Base-by-base conservation (phyloP, 257 asterid genomes). In the Nicotiana noctiflora region DNA sequence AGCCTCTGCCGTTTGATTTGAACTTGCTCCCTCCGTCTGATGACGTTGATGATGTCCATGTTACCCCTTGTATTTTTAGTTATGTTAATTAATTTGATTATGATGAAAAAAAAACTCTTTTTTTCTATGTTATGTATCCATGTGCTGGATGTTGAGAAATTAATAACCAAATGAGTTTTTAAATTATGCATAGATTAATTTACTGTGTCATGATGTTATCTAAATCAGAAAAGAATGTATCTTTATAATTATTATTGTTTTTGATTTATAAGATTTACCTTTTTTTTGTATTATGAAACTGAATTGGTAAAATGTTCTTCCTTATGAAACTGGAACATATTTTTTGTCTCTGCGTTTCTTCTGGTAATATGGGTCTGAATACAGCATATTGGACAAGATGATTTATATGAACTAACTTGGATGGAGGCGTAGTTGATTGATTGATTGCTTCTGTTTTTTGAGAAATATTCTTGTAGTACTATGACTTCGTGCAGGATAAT, bases 1-100 rank as follows among this genome's bases (percentile, higher is more conserved):
- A 66, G 37, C 51, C 53, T 34, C 15, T 66, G 18, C 53, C 75
- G 53, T 66, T 66, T 66, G 75, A 66, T 66, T 66, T 66, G 53
- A 66, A 66, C 75, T 66, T 66, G n/a, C 75, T 51, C 0, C 75
- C 75, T 34, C 75, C 75, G 12, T 66, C 75, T 66, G 75, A 66
- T 9, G 75, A 52, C 18, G 8, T 52, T 14, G 18, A 52, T 52
- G 49, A 40, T 40, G 11, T 8, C 10, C 49, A 8, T 2, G 49
- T 40, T 40, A 40, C 49, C 49, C 49, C 49, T 40, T 40, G 49
- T 40, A 40, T 40, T 40, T 40, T 40, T 40, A 40, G 12, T 40
- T 40, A 40, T 40, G 11, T 40, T 40, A 40, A 40, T 4, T 52
- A 52, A 52, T 14, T 52, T 52, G 57, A 52, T 14, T 52, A 14